Evolutionary conservation across 1,139 yeast species (phyloP).

Genomic region (Debaryomyces fabryi): DNA sequence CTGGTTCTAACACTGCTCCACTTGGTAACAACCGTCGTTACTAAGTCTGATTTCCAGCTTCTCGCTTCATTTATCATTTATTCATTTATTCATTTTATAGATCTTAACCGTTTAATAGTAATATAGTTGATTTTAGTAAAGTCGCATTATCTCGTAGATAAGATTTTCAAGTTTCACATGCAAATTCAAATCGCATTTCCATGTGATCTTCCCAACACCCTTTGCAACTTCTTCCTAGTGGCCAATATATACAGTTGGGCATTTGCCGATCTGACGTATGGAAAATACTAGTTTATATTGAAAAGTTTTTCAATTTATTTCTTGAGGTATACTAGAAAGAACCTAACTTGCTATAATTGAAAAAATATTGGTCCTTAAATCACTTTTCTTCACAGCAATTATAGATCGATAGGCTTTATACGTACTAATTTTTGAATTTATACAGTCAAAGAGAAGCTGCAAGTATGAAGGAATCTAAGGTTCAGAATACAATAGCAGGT

Average conservation of each 20-base stretch:
- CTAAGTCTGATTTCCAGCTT: slow-evolving; percentile 13
- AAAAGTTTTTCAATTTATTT: background rate
- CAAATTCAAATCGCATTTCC: slow-evolving; percentile 6
- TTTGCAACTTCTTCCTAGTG: slow-evolving; percentile 7
- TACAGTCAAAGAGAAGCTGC: background rate
- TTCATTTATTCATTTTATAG: slow-evolving; percentile 6
- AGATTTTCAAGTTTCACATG: slow-evolving; percentile 10
- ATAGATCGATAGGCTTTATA: background rate
- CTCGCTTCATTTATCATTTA: background rate
- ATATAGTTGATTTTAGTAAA: slow-evolving; percentile 1
- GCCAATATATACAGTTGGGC: slow-evolving; percentile 4
- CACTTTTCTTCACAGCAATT: background rate
- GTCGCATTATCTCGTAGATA: background rate
- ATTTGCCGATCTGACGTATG: background rate
- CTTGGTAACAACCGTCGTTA: slow-evolving; percentile 33
- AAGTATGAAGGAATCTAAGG: slow-evolving; percentile 3
- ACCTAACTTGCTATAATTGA: background rate
- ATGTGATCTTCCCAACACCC: slow-evolving; percentile 11
- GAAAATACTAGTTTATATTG: background rate
- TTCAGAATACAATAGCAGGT: slow-evolving; percentile 26
- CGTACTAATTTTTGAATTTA: background rate
- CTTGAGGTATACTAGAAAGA: background rate
- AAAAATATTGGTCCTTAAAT: background rate
- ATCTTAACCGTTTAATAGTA: slow-evolving; percentile 4
- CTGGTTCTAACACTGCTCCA: slow-evolving; percentile 38